These are phyloP conservation scores for Pseudogymnoascus sp. DNA, from an alignment of 2,329 filamentous ascomycete species.

Conservation along the genomic window DNA sequence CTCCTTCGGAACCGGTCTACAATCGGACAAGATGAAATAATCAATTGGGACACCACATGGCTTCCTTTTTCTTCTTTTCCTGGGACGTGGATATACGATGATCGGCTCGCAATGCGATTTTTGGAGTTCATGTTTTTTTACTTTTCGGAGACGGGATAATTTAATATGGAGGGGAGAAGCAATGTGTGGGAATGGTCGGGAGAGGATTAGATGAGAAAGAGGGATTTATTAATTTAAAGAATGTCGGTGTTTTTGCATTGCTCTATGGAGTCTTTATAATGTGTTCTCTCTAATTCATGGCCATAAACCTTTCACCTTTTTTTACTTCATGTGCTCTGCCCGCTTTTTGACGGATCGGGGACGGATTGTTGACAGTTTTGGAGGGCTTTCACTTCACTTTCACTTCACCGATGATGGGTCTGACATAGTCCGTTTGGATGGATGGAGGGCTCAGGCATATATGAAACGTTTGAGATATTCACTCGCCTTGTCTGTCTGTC, in stretches of 20 bases:
- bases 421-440: too few species aligned
- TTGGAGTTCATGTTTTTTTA: neutral
- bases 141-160: neutral
- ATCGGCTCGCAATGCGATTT: neutral
- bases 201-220: neutral
- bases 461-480: too few species aligned
- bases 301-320: neutral
- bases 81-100: neutral
- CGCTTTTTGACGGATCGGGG: neutral
- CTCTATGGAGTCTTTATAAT: neutral
- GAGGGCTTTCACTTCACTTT: neutral
- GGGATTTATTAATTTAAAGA: neutral
- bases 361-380: neutral
- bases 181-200: neutral
- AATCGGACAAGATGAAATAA: neutral
- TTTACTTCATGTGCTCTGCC: neutral
- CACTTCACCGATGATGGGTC: too few species aligned
- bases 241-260: neutral
- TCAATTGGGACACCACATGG: neutral
- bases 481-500: too few species aligned
- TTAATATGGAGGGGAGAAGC: neutral
- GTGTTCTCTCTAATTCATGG: neutral
- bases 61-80: neutral
- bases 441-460: too few species aligned
- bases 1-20: neutral